Conservation (phyloP, 1,139 yeast genomes). For the Candida tetrigidarum region DNA sequence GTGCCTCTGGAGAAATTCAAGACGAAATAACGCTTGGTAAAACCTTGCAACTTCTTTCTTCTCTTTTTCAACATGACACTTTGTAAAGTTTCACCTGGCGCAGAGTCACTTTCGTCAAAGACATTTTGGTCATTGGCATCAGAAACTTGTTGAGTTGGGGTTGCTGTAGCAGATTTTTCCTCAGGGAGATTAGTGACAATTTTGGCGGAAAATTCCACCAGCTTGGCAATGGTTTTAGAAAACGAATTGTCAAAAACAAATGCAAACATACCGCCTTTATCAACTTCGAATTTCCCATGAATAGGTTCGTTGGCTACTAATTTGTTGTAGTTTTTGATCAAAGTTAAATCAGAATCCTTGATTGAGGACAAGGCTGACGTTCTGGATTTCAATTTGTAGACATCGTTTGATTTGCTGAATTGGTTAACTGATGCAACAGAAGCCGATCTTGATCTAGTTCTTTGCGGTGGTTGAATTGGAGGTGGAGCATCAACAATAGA, state of each 20-base stretch:
- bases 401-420: conserved; percentile 37
- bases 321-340: conserved; percentile 49
- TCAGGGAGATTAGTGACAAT: conserved; percentile 26
- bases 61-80: conserved; percentile 77
- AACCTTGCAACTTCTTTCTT: conserved; percentile 81
- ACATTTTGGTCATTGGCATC: conserved; percentile 15
- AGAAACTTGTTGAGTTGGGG: conserved; percentile 10
- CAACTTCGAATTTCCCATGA: conserved; percentile 64
- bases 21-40: conserved; percentile 80
- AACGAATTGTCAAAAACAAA: conserved; percentile 92
- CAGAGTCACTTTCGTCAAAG: conserved; percentile 13
- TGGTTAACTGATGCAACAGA: conserved; percentile 45
- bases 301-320: conserved; percentile 60
- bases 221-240: conserved; percentile 83
- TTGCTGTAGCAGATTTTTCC: background rate
- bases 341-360: conserved; percentile 40
- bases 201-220: conserved; percentile 68
- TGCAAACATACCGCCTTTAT: conserved; percentile 72
- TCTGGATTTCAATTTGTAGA: conserved; percentile 40
- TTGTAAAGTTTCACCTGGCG: conserved; percentile 61
- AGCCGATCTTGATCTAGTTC: conserved; percentile 30
- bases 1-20: conserved; percentile 84
- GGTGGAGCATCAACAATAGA: conserved; percentile 6
- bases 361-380: conserved; percentile 38
- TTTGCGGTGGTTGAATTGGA: conserved; percentile 12